These are phyloP conservation scores for Mollisia scopiformis DNA, from an alignment of 2,329 filamentous ascomycete species.

Conservation along the genomic window DNA sequence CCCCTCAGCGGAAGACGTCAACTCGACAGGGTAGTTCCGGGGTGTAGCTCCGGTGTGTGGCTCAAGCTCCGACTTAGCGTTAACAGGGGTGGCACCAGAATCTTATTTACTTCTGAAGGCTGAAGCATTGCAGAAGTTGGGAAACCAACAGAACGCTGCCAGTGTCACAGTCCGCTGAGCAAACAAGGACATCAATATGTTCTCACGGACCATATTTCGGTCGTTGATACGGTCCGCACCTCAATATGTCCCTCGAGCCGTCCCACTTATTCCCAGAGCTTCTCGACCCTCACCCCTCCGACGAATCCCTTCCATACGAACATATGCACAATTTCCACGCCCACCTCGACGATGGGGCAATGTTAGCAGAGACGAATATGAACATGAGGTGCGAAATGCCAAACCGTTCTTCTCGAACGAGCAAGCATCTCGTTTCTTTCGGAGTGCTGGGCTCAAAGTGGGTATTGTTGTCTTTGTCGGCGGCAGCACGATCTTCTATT, in stretches of 20 bases:
- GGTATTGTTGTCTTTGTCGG: conserved; percentile 45
- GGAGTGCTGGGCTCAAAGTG: conserved; percentile 41
- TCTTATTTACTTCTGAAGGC: background rate
- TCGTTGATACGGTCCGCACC: background rate
- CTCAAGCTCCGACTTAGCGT: background rate
- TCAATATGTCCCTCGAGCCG: background rate
- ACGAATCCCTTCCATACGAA: background rate
- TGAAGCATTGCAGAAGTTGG: background rate
- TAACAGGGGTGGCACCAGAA: background rate
- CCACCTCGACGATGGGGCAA: background rate
- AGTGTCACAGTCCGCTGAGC: background rate
- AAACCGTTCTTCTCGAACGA: conserved; percentile 43
- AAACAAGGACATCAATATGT: background rate
- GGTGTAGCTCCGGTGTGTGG: no score
- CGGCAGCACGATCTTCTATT: conserved; percentile 56
- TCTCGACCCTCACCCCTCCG: background rate
- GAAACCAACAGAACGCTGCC: background rate
- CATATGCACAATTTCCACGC: conserved; percentile 1
- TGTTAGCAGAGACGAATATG: background rate
- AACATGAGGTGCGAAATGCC: conserved; percentile 17
- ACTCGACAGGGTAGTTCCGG: background rate
- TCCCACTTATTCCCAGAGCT: background rate
- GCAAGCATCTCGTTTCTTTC: conserved; percentile 37
- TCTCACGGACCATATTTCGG: background rate
- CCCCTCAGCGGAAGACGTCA: background rate